phyloP scores from a whole-genome alignment of 176 grass and related monocot genomes.

The Carex littledalei region DNA sequence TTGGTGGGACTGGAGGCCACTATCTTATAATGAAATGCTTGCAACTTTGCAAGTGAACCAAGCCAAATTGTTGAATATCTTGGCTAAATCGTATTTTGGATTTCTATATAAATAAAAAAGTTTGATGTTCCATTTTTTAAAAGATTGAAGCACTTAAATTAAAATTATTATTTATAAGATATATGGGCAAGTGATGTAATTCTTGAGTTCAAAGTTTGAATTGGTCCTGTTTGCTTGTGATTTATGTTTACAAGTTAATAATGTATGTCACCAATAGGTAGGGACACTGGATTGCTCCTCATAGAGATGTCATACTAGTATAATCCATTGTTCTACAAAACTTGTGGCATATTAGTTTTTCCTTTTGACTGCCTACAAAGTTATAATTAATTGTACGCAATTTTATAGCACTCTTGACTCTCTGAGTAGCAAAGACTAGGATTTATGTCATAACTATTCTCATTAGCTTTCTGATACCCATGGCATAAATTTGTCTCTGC shows the following conservation, averaged over 20 bases:
- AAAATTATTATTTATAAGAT: background rate
- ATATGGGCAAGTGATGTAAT: background rate
- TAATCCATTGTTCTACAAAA: background rate
- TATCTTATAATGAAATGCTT: background rate
- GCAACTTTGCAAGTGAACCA: background rate
- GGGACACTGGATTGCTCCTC: background rate
- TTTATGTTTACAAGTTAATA: background rate
- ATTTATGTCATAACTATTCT: background rate
- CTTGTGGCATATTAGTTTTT: background rate
- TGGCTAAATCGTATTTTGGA: background rate
- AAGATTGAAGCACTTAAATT: background rate
- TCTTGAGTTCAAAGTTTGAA: background rate
- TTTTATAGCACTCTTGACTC: background rate
- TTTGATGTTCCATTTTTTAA: background rate
- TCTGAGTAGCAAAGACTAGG: background rate
- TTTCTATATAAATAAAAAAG: background rate
- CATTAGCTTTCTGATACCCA: background rate
- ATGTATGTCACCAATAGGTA: background rate
- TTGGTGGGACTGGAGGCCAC: background rate
- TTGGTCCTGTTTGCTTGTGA: background rate
- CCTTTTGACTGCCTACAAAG: background rate
- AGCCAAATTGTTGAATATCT: background rate
- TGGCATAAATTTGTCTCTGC: background rate
- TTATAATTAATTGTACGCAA: background rate
- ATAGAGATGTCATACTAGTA: background rate